These are phyloP conservation scores for Talaromyces sp. DNA, from an alignment of 2,329 filamentous ascomycete genomes.

Conservation along the genomic window DNA sequence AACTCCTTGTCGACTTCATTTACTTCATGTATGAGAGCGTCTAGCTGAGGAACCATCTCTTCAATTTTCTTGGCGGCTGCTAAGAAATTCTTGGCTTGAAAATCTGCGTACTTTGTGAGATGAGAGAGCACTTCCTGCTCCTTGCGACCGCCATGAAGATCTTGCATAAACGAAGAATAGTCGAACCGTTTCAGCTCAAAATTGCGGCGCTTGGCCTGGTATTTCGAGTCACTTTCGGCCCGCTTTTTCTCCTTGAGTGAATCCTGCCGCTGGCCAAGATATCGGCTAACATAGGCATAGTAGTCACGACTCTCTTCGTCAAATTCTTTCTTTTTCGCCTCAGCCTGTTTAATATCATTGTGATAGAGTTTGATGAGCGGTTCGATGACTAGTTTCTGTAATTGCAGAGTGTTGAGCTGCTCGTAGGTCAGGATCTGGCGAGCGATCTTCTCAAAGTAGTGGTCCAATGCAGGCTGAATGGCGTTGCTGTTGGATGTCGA, in stretches of 20 bases:
- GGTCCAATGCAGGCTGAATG: slow-evolving; percentile 93
- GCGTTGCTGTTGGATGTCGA: slow-evolving; percentile 91
- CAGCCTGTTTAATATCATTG: slow-evolving; percentile 95
- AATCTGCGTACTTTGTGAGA: slow-evolving; percentile 89
- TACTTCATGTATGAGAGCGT: slow-evolving; percentile 87
- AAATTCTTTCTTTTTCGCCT: slow-evolving; percentile 95
- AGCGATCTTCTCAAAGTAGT: slow-evolving; percentile 97
- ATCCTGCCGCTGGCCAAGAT: slow-evolving; percentile 94
- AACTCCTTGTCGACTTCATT: slow-evolving; percentile 94
- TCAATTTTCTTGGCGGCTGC: slow-evolving; percentile 85
- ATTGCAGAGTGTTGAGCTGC: slow-evolving; percentile 76
- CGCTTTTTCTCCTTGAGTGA: slow-evolving; percentile 97
- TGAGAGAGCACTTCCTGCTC: slow-evolving; percentile 96
- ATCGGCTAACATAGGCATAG: slow-evolving; percentile 91
- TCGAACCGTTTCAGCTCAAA: slow-evolving; percentile 98
- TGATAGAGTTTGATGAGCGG: slow-evolving; percentile 90
- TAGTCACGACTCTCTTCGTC: slow-evolving; percentile 99
- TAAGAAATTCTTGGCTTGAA: slow-evolving; percentile 82
- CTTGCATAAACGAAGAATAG: slow-evolving; percentile 98
- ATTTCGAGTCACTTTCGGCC: slow-evolving; percentile 92
- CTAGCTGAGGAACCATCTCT: slow-evolving; percentile 80
- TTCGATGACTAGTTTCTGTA: slow-evolving; percentile 93
- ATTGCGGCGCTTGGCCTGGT: slow-evolving; percentile 87
- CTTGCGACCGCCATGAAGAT: slow-evolving; percentile 97
- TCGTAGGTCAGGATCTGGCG: slow-evolving; percentile 88